Base-by-base conservation (phyloP, 371 early-diverging fungal genomes). In the Syncephalastrum contaminatum region DNA sequence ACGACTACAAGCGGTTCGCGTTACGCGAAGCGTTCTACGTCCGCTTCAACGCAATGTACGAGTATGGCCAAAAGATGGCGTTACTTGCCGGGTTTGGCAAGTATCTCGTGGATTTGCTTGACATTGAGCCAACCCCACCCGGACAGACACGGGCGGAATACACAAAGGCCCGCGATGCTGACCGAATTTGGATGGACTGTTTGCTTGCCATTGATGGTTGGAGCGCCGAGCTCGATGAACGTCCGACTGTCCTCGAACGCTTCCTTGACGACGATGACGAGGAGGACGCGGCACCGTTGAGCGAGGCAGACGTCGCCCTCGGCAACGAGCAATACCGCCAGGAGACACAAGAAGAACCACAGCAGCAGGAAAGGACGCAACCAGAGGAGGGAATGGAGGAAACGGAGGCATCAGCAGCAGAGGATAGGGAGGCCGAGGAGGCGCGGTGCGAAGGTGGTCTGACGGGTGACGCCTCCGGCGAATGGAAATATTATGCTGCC, bases 1-100 rank as follows among this genome's bases (percentile, higher is more conserved):
- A 69, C 4, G 73, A 77, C 44, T 77, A 70, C 20, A 77, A 74
- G 52, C 69, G 78, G 39, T 70, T 74, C 56, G 78, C 78, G 0
- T 24, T 77, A 2, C 69, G 71, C 12, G 78, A 77, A 52, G 78
- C 78, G 4, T 74, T 77, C 43, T 72, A 77, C 47, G 45, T 72
- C 20, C 60, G 70, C 20, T 70, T 77, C 44, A 74, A 74, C 54
- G 75, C 78, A 4, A 55, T 74, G 66, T 56, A 59, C 39, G 78
- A 72, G 43, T 72, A 65, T 58, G 72, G 71, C 4, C 65, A 74
- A 47, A 77, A 77, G 59, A 62, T 66, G 1, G 61, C 73, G 4
- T 45, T 77, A 24, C 48, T 77, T 20, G 75, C 78, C 10, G 71
- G 75, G 12, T 70, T 73, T 59, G 78, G 75, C 10, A 73, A 69